These are phyloP conservation scores for Haplosporangium gracile DNA, from an alignment of 192 early-diverging fungal genomes.

Conservation along the genomic window DNA sequence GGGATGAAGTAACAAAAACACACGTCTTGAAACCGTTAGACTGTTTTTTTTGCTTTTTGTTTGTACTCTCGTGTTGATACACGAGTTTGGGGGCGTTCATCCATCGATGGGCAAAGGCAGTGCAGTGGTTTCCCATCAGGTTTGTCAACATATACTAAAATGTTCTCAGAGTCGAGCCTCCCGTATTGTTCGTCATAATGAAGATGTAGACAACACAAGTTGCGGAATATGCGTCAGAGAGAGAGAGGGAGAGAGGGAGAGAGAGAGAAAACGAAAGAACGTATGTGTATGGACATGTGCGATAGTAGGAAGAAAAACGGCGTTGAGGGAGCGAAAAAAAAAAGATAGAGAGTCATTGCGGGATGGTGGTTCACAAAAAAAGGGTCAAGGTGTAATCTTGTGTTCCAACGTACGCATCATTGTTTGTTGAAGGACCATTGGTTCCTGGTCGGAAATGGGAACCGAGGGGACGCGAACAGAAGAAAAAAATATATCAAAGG, in stretches of 20 bases:
- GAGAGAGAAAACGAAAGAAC: not conserved
- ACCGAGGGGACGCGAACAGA: not conserved
- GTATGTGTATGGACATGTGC: too few species aligned
- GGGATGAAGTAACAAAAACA: not conserved
- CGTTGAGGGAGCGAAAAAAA: not conserved
- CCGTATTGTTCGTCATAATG: not conserved
- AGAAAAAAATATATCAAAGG: not conserved
- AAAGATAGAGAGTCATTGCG: not conserved
- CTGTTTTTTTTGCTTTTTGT: not conserved
- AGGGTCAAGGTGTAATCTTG: conserved; percentile 7
- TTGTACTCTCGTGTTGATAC: not conserved
- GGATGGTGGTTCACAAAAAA: not conserved
- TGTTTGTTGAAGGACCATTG: conserved; percentile 2
- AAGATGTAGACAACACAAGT: not conserved
- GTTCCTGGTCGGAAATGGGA: not conserved
- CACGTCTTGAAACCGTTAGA: not conserved
- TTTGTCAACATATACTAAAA: not conserved
- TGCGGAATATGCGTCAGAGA: not conserved
- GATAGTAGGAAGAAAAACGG: not conserved
- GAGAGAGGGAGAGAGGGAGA: not conserved
- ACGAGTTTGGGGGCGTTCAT: not conserved
- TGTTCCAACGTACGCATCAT: not conserved
- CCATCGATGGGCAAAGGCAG: not conserved
- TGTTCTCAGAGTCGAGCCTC: not conserved
- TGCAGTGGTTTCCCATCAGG: not conserved